Percentiles rank a stretch among this genome's conserved stretches.
Conservation (phyloP, 2,329 filamentous ascomycete genomes). For the Clonostachys chloroleuca region DNA sequence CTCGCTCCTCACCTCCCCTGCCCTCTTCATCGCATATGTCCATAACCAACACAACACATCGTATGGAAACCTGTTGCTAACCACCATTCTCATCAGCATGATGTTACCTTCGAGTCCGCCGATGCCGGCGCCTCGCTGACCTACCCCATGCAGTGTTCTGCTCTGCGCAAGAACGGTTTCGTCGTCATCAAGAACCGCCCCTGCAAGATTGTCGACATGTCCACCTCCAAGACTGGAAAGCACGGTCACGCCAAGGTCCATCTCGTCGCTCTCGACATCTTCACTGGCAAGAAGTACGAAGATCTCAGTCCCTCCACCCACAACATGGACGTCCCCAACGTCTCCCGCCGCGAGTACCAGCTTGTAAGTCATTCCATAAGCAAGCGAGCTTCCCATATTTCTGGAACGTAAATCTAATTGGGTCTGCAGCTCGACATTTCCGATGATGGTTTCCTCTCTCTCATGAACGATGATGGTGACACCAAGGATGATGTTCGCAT, state of each 20-base stretch:
- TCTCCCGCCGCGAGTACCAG: constrained; percentile 86
- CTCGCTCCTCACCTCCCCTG: background rate
- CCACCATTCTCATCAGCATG: constrained; percentile 45
- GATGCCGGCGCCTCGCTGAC: constrained; percentile 95
- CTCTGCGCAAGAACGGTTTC: constrained; percentile 98
- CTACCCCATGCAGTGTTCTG: constrained; percentile 98
- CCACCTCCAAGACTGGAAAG: constrained; percentile 99
- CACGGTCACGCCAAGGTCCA: constrained; percentile 99
- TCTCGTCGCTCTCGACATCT: constrained; percentile 96
- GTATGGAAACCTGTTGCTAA: constrained; percentile 5
- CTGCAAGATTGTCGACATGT: constrained; percentile 99
- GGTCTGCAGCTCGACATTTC: constrained; percentile 75
- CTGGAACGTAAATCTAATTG: constrained; percentile 8
- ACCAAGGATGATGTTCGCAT: constrained; percentile 95
- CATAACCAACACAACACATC: too few relatives aligned
- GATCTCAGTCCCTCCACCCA: constrained; percentile 97
- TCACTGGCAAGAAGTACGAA: constrained; percentile 99
- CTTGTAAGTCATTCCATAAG: constrained; percentile 66
- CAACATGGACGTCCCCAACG: constrained; percentile 97
- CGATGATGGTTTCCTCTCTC: constrained; percentile 90
- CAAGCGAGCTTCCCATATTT: constrained; percentile 1
- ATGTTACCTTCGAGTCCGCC: constrained; percentile 79
- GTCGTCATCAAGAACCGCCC: constrained; percentile 98
- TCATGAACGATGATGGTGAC: constrained; percentile 82
- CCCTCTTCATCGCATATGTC: background rate